Percentiles rank a stretch among this genome's conserved stretches.
Evolutionary conservation across 345 rosid species (phyloP).

Genomic region (Raphanus sativus): DNA sequence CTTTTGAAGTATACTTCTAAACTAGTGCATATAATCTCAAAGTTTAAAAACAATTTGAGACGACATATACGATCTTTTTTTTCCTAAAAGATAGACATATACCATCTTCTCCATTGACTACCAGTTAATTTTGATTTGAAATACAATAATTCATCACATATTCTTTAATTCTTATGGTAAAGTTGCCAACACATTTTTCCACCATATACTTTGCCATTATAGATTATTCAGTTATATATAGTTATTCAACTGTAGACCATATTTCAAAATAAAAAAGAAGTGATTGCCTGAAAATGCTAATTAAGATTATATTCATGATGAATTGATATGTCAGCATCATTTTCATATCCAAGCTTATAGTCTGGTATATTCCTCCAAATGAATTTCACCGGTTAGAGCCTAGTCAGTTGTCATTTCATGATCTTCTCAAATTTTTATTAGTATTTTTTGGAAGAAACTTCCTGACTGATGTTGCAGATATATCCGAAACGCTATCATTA

Average conservation of each 20-base stretch:
- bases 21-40: too few species aligned
- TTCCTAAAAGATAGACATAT: too few species aligned
- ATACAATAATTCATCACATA: neutral
- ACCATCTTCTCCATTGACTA: too few species aligned
- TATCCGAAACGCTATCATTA: constrained; percentile 13
- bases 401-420: constrained; percentile 5
- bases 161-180: neutral
- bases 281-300: neutral
- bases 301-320: neutral
- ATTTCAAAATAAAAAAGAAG: neutral
- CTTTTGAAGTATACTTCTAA: too few species aligned
- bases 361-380: neutral
- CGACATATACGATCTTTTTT: too few species aligned
- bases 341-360: neutral
- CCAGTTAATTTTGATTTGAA: neutral
- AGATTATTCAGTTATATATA: too few species aligned
- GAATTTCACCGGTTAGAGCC: constrained; percentile 5
- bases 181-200: neutral
- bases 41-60: too few species aligned
- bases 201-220: neutral
- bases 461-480: constrained; percentile 16
- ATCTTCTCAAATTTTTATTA: constrained; percentile 16
- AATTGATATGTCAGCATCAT: neutral
- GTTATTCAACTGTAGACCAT: neutral
- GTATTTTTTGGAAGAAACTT: neutral